Evolutionary conservation across 805 yeast species (phyloP).

Genomic region (Candida railenensis): DNA sequence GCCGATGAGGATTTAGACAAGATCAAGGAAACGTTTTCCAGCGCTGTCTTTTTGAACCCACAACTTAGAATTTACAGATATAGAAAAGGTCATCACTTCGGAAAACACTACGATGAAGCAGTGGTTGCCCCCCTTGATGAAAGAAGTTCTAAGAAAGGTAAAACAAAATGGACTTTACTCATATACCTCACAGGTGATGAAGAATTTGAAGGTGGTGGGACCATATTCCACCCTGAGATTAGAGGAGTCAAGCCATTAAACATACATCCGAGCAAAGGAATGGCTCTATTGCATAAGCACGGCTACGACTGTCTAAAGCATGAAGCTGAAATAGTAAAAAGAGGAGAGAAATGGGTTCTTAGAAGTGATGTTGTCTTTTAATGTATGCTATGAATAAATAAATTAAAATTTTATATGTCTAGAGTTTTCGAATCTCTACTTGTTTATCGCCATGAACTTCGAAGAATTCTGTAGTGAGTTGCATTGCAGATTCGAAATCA

Average conservation of each 20-base stretch:
- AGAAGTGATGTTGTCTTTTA: conserved; percentile 53
- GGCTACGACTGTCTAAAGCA: conserved; percentile 64
- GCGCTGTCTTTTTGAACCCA: conserved; percentile 52
- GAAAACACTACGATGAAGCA: conserved; percentile 60
- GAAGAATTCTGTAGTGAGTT: conserved; percentile 28
- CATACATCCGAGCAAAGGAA: conserved; percentile 51
- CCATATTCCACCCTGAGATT: conserved; percentile 45
- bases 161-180: conserved; percentile 59
- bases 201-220: conserved; percentile 59
- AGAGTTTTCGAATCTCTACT: background rate
- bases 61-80: conserved; percentile 58
- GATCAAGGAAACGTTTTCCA: conserved; percentile 26
- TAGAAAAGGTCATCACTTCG: conserved; percentile 56
- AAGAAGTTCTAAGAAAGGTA: conserved; percentile 26
- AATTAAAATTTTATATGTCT: too few relatives aligned
- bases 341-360: conserved; percentile 62
- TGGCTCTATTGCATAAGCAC: conserved; percentile 62
- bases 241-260: conserved; percentile 23
- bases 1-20: conserved; percentile 25
- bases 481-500: conserved; percentile 13
- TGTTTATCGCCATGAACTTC: background rate
- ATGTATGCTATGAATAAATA: background rate
- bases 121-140: conserved; percentile 33
- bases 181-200: conserved; percentile 58
- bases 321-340: conserved; percentile 51